Conservation (phyloP, 2,329 filamentous ascomycete genomes). For the Coniella lustricola region DNA sequence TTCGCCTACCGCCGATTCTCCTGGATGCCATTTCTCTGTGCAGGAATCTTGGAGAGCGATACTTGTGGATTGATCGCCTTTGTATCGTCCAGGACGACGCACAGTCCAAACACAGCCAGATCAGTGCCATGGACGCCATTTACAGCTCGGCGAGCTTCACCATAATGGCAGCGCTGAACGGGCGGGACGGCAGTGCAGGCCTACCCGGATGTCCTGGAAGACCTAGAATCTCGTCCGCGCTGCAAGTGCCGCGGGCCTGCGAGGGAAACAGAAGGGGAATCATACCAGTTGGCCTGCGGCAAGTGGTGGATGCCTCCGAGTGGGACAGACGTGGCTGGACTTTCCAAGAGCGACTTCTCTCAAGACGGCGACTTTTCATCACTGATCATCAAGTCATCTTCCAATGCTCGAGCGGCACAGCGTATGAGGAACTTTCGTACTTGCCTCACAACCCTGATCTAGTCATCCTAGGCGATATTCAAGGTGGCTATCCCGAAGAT, state of each 20-base stretch:
- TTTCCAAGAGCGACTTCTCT: slow-evolving; percentile 1
- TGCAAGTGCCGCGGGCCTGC: not conserved
- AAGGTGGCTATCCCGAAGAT: not conserved
- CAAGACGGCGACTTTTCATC: not conserved
- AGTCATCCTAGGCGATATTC: not conserved
- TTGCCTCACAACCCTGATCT: not conserved
- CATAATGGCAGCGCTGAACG: slow-evolving; percentile 18
- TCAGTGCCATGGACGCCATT: slow-evolving; percentile 22
- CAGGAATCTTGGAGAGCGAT: not conserved
- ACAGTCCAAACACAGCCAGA: slow-evolving; percentile 18
- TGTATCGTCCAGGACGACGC: slow-evolving; percentile 24
- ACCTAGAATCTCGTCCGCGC: not conserved
- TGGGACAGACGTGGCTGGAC: slow-evolving; percentile 2
- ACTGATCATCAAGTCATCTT: not conserved
- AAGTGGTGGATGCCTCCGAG: not conserved
- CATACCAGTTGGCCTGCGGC: not conserved
- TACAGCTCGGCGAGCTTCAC: slow-evolving; percentile 21
- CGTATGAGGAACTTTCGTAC: not conserved
- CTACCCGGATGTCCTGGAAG: not conserved
- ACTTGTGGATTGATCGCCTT: slow-evolving; percentile 24
- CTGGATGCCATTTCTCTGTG: not conserved
- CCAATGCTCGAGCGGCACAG: not conserved
- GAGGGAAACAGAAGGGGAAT: not conserved
- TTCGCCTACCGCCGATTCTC: not conserved
- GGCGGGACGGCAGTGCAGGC: not conserved